phyloP scores from a whole-genome alignment of 1,284 basidiomycete genomes.

The Cronartium ribicola region DNA sequence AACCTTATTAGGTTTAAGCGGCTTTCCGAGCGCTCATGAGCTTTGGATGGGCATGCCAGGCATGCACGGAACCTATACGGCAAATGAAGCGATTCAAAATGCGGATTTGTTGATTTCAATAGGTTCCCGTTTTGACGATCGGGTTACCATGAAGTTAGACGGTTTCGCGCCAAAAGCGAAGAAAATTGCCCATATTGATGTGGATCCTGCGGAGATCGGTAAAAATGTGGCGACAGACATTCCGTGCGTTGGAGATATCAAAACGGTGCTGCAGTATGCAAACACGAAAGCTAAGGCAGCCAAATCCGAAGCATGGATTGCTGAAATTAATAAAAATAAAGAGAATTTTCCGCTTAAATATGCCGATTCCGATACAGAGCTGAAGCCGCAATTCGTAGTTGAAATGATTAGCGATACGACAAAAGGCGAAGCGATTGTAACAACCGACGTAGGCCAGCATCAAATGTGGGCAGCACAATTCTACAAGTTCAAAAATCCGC shows the following conservation, averaged over 20 bases:
- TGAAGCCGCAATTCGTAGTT: conserved; percentile 93
- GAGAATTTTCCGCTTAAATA: conserved; percentile 82
- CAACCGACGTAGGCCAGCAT: conserved; percentile 96
- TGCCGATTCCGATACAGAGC: conserved; percentile 61
- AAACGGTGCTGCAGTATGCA: conserved; percentile 78
- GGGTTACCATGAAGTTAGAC: conserved; percentile 87
- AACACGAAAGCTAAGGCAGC: conserved; percentile 32
- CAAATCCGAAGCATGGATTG: conserved; percentile 75
- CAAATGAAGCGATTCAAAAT: conserved; percentile 93
- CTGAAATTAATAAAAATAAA: conserved; percentile 80
- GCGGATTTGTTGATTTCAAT: conserved; percentile 97
- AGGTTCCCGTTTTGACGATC: conserved; percentile 93
- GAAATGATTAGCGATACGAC: conserved; percentile 79
- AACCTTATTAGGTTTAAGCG: conserved; percentile 91
- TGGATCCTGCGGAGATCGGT: conserved; percentile 97
- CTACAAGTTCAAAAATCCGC: conserved; percentile 82
- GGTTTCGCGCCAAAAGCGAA: conserved; percentile 85
- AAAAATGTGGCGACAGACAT: conserved; percentile 94
- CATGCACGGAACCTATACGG: conserved; percentile 96
- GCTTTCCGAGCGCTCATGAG: conserved; percentile 79
- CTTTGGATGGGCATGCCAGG: conserved; percentile 94
- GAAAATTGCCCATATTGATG: conserved; percentile 98
- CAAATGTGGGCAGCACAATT: conserved; percentile 99
- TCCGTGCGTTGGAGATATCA: conserved; percentile 88
- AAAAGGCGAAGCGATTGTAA: conserved; percentile 81